phyloP scores from a whole-genome alignment of 1,139 yeast species.

The Saccharomyces hybrid region DNA sequence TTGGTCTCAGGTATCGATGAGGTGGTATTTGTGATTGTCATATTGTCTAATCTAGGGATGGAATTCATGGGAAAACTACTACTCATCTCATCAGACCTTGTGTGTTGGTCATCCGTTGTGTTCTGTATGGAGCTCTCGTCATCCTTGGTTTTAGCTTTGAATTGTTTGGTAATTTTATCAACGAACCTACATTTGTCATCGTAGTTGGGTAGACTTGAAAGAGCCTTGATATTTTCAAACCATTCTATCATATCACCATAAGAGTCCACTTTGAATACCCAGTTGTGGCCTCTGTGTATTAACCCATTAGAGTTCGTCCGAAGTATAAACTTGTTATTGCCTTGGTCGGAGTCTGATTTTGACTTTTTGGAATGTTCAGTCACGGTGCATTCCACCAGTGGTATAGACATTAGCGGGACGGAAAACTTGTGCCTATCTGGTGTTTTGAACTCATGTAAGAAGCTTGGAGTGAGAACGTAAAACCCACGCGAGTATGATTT shows the following conservation, averaged over 20 bases:
- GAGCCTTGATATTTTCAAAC: slow-evolving; percentile 66
- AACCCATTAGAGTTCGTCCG: slow-evolving; percentile 39
- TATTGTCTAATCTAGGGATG: slow-evolving; percentile 18
- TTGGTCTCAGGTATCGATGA: slow-evolving; percentile 22
- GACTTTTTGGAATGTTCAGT: slow-evolving; percentile 68
- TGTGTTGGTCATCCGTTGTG: not conserved
- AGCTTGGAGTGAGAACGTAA: slow-evolving; percentile 85
- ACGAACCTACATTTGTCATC: slow-evolving; percentile 26
- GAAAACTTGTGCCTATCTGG: slow-evolving; percentile 76
- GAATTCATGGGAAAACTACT: slow-evolving; percentile 9
- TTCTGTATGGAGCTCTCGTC: not conserved
- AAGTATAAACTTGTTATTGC: slow-evolving; percentile 2
- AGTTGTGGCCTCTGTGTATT: slow-evolving; percentile 73
- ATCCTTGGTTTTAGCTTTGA: not conserved
- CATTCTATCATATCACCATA: slow-evolving; percentile 74
- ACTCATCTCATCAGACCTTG: slow-evolving; percentile 4
- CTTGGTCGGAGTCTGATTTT: slow-evolving; percentile 48
- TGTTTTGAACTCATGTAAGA: slow-evolving; percentile 83
- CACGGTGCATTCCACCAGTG: slow-evolving; percentile 72
- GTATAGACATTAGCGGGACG: slow-evolving; percentile 79
- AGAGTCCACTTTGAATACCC: slow-evolving; percentile 84
- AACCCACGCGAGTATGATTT: slow-evolving; percentile 85
- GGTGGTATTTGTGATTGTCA: slow-evolving; percentile 20
- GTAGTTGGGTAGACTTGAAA: slow-evolving; percentile 35
- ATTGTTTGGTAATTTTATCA: not conserved